Evolutionary conservation across 139 green algal genomes (phyloP).

Genomic region (Haematococcus lacustris): DNA sequence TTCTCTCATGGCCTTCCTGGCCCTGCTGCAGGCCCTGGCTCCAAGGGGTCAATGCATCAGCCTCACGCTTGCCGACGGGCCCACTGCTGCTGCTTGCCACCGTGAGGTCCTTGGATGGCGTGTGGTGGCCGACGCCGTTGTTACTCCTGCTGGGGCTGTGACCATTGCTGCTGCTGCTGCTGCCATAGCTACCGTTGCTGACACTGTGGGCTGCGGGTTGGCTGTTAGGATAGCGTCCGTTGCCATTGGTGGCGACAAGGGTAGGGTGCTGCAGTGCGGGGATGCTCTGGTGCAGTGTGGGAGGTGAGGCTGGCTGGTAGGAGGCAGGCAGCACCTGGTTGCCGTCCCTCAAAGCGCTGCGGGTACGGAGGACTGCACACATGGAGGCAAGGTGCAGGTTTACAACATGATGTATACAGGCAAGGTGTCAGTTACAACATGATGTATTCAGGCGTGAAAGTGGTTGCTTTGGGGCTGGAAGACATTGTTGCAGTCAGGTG

Average conservation of each 20-base stretch:
- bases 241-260: background rate
- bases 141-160: background rate
- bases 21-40: slow-evolving; percentile 26
- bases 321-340: background rate
- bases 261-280: background rate
- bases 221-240: background rate
- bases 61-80: too few relatives aligned
- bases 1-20: slow-evolving; percentile 11
- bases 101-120: background rate
- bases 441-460: too few relatives aligned
- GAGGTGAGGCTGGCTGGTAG: background rate
- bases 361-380: slow-evolving; percentile 71
- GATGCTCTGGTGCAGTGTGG: background rate
- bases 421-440: too few relatives aligned
- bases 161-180: slow-evolving; percentile 6
- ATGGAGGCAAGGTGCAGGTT: too few relatives aligned
- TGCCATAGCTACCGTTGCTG: background rate
- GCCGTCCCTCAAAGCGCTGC: slow-evolving; percentile 26
- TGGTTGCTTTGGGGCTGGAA: too few relatives aligned
- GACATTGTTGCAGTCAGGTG: too few relatives aligned
- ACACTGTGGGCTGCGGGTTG: background rate
- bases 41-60: too few relatives aligned
- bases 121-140: background rate
- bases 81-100: slow-evolving; percentile 9
- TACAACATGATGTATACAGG: too few relatives aligned